Percentiles rank a stretch among this genome's conserved stretches.
phyloP scores from a whole-genome alignment of 192 early-diverging fungal species.

The Backusella parvicylindrica region DNA sequence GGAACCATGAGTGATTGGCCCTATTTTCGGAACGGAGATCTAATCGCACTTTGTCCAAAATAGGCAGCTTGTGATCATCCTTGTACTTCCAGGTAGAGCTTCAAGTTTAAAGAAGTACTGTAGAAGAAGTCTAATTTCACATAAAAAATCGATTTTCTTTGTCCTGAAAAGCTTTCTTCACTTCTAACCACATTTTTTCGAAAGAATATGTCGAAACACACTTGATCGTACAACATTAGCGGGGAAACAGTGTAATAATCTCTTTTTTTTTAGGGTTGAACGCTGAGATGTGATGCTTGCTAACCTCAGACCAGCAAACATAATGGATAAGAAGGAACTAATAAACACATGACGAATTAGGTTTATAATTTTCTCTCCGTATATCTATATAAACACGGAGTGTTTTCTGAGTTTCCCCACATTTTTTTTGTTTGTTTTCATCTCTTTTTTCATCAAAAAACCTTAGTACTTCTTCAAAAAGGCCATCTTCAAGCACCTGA shows the following conservation, averaged over 20 bases:
- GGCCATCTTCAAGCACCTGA: background rate
- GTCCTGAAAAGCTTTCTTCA: background rate
- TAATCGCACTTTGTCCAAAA: background rate
- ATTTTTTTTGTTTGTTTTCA: background rate
- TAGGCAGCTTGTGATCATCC: background rate
- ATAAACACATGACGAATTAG: conserved; percentile 14
- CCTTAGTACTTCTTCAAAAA: background rate
- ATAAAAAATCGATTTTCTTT: background rate
- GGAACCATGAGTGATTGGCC: background rate
- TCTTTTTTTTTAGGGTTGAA: conserved; percentile 11
- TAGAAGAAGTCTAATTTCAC: background rate
- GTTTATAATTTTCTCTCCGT: conserved; percentile 1
- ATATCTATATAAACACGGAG: conserved; percentile 1
- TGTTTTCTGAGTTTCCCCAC: conserved; percentile 1
- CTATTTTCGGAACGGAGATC: background rate
- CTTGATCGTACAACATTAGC: background rate
- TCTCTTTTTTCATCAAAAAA: conserved; percentile 10
- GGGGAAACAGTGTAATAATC: background rate
- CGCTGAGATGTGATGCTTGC: conserved; percentile 3
- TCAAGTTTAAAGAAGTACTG: conserved; percentile 3
- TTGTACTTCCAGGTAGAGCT: background rate
- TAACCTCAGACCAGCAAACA: conserved; percentile 17
- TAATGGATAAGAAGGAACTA: conserved; percentile 5
- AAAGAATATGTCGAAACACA: background rate
- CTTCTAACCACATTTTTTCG: background rate